Evolutionary conservation across 352 stramenopile species (phyloP).

Genomic region (Phytopythium mirpurense): DNA sequence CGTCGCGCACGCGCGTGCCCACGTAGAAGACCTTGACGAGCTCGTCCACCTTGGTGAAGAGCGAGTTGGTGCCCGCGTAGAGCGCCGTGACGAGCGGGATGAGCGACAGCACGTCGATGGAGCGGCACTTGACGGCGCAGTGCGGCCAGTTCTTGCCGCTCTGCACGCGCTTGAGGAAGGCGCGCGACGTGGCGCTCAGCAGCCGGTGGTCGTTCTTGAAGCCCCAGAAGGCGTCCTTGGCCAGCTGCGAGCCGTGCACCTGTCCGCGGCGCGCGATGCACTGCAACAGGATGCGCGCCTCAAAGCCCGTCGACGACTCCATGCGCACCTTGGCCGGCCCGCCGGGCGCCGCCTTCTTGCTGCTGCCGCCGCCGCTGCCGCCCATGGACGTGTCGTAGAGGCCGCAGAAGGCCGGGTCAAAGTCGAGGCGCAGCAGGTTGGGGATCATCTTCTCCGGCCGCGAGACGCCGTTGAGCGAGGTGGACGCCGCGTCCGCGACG

Average conservation of each 20-base stretch:
- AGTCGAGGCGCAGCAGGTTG: slow-evolving; percentile 64
- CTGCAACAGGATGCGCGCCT: slow-evolving; percentile 69
- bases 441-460: slow-evolving; percentile 77
- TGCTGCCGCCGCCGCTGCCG: slow-evolving; percentile 28
- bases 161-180: slow-evolving; percentile 76
- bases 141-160: slow-evolving; percentile 62
- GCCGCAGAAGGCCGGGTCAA: slow-evolving; percentile 74
- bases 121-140: slow-evolving; percentile 73
- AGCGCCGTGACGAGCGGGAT: slow-evolving; percentile 72
- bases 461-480: slow-evolving; percentile 70
- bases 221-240: slow-evolving; percentile 78
- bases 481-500: slow-evolving; percentile 71
- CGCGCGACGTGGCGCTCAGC: slow-evolving; percentile 58
- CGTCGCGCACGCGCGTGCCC: slow-evolving; percentile 61
- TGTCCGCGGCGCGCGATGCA: slow-evolving; percentile 64
- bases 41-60: slow-evolving; percentile 80
- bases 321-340: slow-evolving; percentile 22
- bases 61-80: slow-evolving; percentile 70
- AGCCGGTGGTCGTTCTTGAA: slow-evolving; percentile 79
- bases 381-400: slow-evolving; percentile 42
- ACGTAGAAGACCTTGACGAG: slow-evolving; percentile 79
- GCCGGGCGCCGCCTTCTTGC: slow-evolving; percentile 18
- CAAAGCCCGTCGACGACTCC: slow-evolving; percentile 77
- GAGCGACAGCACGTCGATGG: slow-evolving; percentile 72
- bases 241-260: slow-evolving; percentile 63